phyloP scores from a whole-genome alignment of 2,329 filamentous ascomycete species.

The Nemania sp. region DNA sequence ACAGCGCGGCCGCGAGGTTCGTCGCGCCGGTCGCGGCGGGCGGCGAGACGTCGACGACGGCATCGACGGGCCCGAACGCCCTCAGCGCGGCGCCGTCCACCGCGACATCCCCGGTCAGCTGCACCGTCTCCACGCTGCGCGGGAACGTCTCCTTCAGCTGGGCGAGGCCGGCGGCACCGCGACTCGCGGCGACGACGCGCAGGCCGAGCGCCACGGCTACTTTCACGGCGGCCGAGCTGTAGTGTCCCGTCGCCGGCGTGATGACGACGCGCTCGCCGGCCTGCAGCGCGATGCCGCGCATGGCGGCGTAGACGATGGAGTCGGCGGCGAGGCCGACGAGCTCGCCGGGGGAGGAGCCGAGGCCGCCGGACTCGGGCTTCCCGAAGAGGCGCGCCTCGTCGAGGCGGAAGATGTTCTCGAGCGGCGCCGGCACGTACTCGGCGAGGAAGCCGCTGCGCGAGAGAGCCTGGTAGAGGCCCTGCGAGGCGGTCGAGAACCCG shows the following conservation, averaged over 20 bases:
- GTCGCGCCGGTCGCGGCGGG: conserved; percentile 35
- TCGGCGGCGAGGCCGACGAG: conserved; percentile 44
- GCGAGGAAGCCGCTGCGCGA: conserved; percentile 43
- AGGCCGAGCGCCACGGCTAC: conserved; percentile 55
- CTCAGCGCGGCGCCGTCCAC: conserved; percentile 41
- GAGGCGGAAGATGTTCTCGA: conserved; percentile 44
- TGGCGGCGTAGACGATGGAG: conserved; percentile 51
- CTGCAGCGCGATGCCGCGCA: conserved; percentile 48
- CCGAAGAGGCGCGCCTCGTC: conserved; percentile 39
- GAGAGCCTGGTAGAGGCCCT: conserved; percentile 38
- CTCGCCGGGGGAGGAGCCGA: conserved; percentile 48
- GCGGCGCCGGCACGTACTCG: conserved; percentile 42
- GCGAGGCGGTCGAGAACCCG: conserved; percentile 33
- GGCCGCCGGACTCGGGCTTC: neutral
- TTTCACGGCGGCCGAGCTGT: conserved; percentile 50
- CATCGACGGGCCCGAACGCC: conserved; percentile 44
- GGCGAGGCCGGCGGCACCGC: conserved; percentile 45
- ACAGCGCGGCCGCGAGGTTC: neutral
- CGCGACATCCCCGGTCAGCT: conserved; percentile 47
- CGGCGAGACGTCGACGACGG: conserved; percentile 53
- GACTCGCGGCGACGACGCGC: conserved; percentile 54
- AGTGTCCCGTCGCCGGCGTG: conserved; percentile 52
- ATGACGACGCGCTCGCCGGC: conserved; percentile 53
- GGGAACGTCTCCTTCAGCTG: conserved; percentile 35
- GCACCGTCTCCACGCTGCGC: conserved; percentile 45